phyloP scores from a whole-genome alignment of 2,329 filamentous ascomycete genomes.

The Cladosporium colombiae region DNA sequence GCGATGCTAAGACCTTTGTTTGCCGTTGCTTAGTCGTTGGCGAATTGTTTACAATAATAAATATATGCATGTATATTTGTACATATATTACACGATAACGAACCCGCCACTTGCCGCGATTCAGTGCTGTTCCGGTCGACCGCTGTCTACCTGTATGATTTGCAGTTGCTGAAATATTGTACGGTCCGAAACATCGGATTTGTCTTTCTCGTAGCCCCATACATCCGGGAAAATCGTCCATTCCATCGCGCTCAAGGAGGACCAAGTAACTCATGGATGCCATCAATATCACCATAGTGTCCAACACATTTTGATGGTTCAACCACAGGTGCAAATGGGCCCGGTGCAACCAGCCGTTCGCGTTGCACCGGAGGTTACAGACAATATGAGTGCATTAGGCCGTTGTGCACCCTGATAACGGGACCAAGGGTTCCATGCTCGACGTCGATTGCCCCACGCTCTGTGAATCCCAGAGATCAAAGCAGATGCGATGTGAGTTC shows the following conservation, averaged over 20 bases:
- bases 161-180: neutral
- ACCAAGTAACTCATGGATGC: neutral
- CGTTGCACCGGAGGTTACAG: neutral
- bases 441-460: neutral
- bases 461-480: neutral
- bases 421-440: neutral
- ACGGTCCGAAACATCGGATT: neutral
- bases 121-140: neutral
- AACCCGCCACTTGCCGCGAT: neutral
- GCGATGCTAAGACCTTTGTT: constrained; percentile 9
- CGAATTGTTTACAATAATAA: neutral
- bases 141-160: neutral
- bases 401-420: neutral
- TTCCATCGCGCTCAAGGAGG: neutral
- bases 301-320: neutral
- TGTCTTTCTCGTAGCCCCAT: neutral
- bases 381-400: neutral
- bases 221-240: neutral
- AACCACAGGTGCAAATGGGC: neutral
- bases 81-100: neutral
- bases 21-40: neutral
- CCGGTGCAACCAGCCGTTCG: neutral
- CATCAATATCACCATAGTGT: neutral
- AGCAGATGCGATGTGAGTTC: neutral
- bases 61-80: neutral